Percentiles rank a stretch among this genome's conserved stretches.
phyloP scores from a whole-genome alignment of 306 rosid species.

The Dryas octopetala region DNA sequence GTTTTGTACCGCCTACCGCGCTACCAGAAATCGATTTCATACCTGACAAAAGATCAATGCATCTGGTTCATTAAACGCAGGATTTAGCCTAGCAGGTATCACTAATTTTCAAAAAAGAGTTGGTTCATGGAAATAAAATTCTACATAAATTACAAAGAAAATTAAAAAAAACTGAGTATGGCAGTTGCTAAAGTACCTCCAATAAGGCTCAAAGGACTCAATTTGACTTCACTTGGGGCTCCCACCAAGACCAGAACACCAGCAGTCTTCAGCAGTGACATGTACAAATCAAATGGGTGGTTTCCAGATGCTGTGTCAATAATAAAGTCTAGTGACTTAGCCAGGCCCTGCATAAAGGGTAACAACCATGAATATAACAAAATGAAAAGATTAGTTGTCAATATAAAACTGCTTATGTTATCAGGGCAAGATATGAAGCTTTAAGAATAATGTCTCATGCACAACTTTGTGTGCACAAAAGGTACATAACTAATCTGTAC shows the following conservation, averaged over 20 bases:
- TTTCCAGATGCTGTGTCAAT: slow-evolving; percentile 81
- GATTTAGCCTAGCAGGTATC: too few species aligned
- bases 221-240: slow-evolving; percentile 66
- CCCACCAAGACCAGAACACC: slow-evolving; percentile 72
- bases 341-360: slow-evolving; percentile 41
- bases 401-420: too few species aligned
- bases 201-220: slow-evolving; percentile 53
- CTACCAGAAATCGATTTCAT: slow-evolving; percentile 62
- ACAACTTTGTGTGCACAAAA: too few species aligned
- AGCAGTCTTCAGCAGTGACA: slow-evolving; percentile 61
- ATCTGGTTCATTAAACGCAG: not conserved
- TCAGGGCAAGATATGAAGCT: too few species aligned
- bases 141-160: not conserved
- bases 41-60: slow-evolving; percentile 43
- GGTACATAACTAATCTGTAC: too few species aligned
- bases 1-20: slow-evolving; percentile 61
- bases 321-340: slow-evolving; percentile 67
- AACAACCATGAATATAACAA: not conserved
- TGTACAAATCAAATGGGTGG: slow-evolving; percentile 73
- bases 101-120: too few species aligned
- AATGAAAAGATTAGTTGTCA: slow-evolving; percentile 19
- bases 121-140: not conserved
- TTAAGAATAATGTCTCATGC: too few species aligned
- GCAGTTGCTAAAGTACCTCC: slow-evolving; percentile 48
- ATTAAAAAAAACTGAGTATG: not conserved